phyloP scores from a whole-genome alignment of 225 moss, liverwort and hornwort genomes.

The Bryum argenteum region DNA sequence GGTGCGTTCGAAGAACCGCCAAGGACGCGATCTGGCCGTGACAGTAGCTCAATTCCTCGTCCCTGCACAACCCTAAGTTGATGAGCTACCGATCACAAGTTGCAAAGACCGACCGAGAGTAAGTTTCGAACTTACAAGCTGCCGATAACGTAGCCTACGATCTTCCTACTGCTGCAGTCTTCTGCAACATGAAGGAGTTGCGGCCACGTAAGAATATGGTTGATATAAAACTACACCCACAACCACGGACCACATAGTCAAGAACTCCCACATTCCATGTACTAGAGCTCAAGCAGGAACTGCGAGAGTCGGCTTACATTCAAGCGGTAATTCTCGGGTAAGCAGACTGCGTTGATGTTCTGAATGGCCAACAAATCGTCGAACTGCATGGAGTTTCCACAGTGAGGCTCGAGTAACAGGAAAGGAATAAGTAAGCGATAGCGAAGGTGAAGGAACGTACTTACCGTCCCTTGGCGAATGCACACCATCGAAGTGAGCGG shows the following conservation, averaged over 20 bases:
- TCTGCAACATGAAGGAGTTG: slow-evolving; percentile 91
- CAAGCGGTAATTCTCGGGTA: slow-evolving; percentile 94
- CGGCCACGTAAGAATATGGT: slow-evolving; percentile 91
- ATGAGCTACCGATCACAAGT: neutral
- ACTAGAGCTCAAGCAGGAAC: too few relatives aligned
- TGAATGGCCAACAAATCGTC: slow-evolving; percentile 91
- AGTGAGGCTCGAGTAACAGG: too few relatives aligned
- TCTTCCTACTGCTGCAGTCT: slow-evolving; percentile 78
- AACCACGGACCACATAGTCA: slow-evolving; percentile 11
- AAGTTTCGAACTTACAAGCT: slow-evolving; percentile 55
- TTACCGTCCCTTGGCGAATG: slow-evolving; percentile 90
- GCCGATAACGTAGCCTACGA: slow-evolving; percentile 90
- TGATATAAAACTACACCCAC: slow-evolving; percentile 59
- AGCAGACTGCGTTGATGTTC: slow-evolving; percentile 87
- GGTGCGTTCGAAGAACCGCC: slow-evolving; percentile 88
- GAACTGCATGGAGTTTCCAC: slow-evolving; percentile 40
- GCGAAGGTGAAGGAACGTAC: neutral
- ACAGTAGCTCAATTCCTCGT: slow-evolving; percentile 80
- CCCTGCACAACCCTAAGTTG: slow-evolving; percentile 45
- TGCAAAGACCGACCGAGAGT: too few relatives aligned
- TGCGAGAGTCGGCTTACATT: slow-evolving; percentile 41
- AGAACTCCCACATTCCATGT: neutral
- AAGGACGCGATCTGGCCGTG: slow-evolving; percentile 97
- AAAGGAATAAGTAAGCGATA: neutral
- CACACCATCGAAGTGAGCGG: slow-evolving; percentile 71